Conservation (phyloP, 2,329 filamentous ascomycete species). For the Chalara sp. region DNA sequence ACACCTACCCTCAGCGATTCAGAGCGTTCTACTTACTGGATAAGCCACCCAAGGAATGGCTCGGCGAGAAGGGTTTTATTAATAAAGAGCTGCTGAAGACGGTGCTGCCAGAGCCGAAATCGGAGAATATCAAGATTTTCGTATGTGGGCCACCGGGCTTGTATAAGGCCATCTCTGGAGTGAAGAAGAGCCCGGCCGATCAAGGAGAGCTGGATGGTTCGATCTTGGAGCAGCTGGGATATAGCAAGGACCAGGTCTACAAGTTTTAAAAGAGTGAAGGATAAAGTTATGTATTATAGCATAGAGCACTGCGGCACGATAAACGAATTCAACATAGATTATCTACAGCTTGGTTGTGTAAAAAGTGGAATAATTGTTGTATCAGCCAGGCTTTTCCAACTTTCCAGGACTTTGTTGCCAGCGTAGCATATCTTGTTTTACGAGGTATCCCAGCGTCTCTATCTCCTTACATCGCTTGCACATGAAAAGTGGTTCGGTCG, state of each 20-base stretch:
- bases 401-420: too few relatives aligned
- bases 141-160: constrained; percentile 88
- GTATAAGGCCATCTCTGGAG: constrained; percentile 88
- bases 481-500: too few relatives aligned
- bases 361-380: too few relatives aligned
- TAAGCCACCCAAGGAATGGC: constrained; percentile 73
- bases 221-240: constrained; percentile 76
- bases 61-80: constrained; percentile 71
- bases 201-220: constrained; percentile 79
- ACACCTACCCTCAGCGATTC: constrained; percentile 93
- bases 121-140: constrained; percentile 90
- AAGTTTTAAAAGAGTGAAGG: constrained; percentile 61
- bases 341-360: too few relatives aligned
- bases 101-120: constrained; percentile 86
- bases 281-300: neutral
- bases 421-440: too few relatives aligned
- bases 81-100: constrained; percentile 91
- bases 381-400: too few relatives aligned
- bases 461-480: too few relatives aligned
- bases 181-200: constrained; percentile 86
- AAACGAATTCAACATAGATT: too few relatives aligned
- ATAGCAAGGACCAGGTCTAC: constrained; percentile 84
- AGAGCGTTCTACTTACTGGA: constrained; percentile 90
- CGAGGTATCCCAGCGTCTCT: too few relatives aligned
- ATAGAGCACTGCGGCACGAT: neutral